Evolutionary conservation across 768 basidiomycete species (phyloP), one percentile per base, ranked within the genome.

Genomic region (Boletales sp.): DNA sequence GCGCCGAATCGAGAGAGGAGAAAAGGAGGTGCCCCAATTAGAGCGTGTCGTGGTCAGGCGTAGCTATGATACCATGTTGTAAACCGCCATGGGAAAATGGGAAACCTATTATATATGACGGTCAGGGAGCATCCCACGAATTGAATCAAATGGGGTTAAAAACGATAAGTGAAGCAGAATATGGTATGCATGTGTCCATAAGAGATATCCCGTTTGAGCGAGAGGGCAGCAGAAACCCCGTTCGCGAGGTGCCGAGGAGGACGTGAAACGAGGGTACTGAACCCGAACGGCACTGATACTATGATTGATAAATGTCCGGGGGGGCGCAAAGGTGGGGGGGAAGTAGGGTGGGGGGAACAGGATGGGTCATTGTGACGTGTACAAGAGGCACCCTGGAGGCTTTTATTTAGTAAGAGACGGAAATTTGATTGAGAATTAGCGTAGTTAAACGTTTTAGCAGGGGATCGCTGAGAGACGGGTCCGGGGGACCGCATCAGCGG

Each of bases 391-490:
- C 9, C 7, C 33, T 37, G 42, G 34, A 15, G 19, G 34, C 40
- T 38, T 34, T 42, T 41, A 40, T 50, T 58, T 51, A 38, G 63
- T 63, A 58, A 56, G 50, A 58, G 36, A 49, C 54, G 51, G 56
- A 55, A 35, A 60, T 51, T 54, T 53, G 58, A 65, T 64, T 61
- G 53, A 19, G 49, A 66, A 61, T 68, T 66, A 68, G 49, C 55
- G 50, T 68, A 51, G 58, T 66, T 64, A 66, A 50, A 56, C 66
- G 57, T 66, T 65, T 66, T 57, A 45, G 46, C 58, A 64, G 49
- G 37, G 28, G 56, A 56, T 61, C 54, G 49, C 52, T 64, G 32
- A 37, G 25, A 34, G 44, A 54, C 56, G 57, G 62, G 50, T 15
- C 55, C 54, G 55, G 54, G 31, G 30, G 32, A 0, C 15, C 13